Evolutionary conservation across 139 green algal genomes (phyloP).

Genomic region (Volvox reticuliferus): DNA sequence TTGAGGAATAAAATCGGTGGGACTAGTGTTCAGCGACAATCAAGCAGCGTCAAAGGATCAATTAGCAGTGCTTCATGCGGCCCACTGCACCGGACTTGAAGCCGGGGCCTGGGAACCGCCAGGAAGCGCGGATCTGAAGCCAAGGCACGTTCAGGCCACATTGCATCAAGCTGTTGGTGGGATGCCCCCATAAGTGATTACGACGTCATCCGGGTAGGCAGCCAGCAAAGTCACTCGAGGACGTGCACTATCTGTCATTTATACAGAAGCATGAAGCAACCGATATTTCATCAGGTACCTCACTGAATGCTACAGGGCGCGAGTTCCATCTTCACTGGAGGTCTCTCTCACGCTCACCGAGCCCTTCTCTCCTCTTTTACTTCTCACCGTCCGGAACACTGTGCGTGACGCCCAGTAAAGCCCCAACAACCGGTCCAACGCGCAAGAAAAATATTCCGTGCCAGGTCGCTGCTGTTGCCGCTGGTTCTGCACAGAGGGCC

Average conservation of each 20-base stretch:
- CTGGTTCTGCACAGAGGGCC: not conserved
- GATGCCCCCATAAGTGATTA: no score
- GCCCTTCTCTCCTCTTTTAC: not conserved
- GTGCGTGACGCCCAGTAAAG: not conserved
- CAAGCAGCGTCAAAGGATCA: no score
- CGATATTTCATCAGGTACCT: not conserved
- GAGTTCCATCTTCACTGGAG: not conserved
- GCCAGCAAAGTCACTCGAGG: not conserved
- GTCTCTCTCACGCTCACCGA: not conserved
- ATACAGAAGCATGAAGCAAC: not conserved
- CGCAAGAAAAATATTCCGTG: not conserved
- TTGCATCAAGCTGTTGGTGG: no score
- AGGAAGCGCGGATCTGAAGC: no score
- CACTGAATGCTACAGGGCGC: no score
- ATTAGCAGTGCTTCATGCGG: no score
- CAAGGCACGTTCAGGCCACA: no score
- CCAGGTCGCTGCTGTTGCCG: not conserved
- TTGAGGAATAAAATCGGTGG: not conserved
- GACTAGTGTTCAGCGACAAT: no score
- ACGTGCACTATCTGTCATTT: not conserved
- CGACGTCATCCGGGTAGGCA: not conserved
- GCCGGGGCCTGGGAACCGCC: no score
- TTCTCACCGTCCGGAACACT: slow-evolving; percentile 23
- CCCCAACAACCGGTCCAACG: not conserved
- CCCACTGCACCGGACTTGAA: no score